Conservation (phyloP, 192 early-diverging fungal species). For the Powellomyces hirtus region DNA sequence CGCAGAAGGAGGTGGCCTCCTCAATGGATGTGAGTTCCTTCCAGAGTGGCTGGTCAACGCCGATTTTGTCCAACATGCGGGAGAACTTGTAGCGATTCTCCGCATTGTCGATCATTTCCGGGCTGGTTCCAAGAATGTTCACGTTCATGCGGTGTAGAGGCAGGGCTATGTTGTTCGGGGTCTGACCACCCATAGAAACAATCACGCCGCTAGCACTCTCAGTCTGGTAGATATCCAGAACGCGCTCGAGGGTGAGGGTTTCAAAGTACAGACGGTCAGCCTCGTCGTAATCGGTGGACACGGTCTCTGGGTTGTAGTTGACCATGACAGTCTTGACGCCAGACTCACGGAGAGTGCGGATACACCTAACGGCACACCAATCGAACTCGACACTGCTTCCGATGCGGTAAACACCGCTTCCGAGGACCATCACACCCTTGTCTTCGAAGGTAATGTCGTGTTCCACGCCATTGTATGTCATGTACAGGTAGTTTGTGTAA, state of each 20-base stretch:
- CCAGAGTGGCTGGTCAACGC: constrained; percentile 96
- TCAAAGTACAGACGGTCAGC: constrained; percentile 99
- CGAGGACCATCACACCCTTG: constrained; percentile 94
- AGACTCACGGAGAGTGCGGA: constrained; percentile 85
- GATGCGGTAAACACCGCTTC: constrained; percentile 97
- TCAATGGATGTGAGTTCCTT: constrained; percentile 83
- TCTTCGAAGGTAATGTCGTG: constrained; percentile 93
- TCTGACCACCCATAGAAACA: constrained; percentile 91
- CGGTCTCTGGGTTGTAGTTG: constrained; percentile 99
- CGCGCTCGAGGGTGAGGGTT: constrained; percentile 89
- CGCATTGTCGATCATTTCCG: constrained; percentile 87
- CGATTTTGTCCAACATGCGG: constrained; percentile 83
- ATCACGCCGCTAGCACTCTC: constrained; percentile 82
- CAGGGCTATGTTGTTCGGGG: constrained; percentile 96
- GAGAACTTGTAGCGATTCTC: constrained; percentile 98
- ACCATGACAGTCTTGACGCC: constrained; percentile 96
- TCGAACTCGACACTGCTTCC: constrained; percentile 98
- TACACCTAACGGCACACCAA: constrained; percentile 97
- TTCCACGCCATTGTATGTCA: constrained; percentile 93
- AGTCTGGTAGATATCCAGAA: constrained; percentile 91
- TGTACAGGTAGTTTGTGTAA: constrained; percentile 97
- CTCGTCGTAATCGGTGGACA: constrained; percentile 98
- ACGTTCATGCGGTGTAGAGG: constrained; percentile 84
- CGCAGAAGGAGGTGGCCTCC: constrained; percentile 83
- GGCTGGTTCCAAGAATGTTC: constrained; percentile 88